phyloP scores from a whole-genome alignment of 805 yeast species.

The Kodamaea neixiangensis region DNA sequence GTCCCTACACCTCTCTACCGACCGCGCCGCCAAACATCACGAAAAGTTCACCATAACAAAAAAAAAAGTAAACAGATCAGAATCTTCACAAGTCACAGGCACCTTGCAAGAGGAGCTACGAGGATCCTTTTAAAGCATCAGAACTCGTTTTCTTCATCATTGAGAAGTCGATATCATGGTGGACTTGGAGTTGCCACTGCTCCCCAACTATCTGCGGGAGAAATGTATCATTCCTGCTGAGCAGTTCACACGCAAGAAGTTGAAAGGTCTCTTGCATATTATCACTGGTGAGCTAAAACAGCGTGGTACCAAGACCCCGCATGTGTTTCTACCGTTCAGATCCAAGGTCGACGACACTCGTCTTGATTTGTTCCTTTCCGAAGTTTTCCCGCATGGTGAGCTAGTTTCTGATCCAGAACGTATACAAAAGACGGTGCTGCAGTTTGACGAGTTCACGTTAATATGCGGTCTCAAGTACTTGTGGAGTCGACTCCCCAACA shows the following conservation, averaged over 20 bases:
- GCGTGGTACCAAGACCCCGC: conserved; percentile 72
- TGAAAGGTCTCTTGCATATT: conserved; percentile 65
- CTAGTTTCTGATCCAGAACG: conserved; percentile 41
- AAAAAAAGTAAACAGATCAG: conserved; percentile 3
- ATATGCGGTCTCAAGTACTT: conserved; percentile 76
- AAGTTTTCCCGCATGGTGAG: conserved; percentile 60
- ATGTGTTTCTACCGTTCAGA: conserved; percentile 73
- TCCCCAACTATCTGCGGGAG: conserved; percentile 18
- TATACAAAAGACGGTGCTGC: conserved; percentile 45
- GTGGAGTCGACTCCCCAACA: conserved; percentile 83
- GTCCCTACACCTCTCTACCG: background rate
- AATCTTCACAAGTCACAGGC: background rate
- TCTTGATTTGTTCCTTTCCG: conserved; percentile 56
- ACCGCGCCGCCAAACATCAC: conserved; percentile 1
- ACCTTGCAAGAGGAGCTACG: background rate
- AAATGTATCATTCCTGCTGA: conserved; percentile 18
- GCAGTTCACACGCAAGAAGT: conserved; percentile 62
- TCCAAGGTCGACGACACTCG: conserved; percentile 65
- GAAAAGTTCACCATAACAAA: conserved; percentile 3
- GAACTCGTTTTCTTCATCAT: background rate
- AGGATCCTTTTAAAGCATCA: background rate
- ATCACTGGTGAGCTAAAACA: conserved; percentile 73
- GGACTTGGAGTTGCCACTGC: conserved; percentile 25
- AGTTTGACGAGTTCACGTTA: conserved; percentile 65
- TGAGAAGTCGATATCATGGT: background rate